Percentiles rank a stretch among this genome's conserved stretches.
These are phyloP conservation scores for Coemansia sp. DNA, from an alignment of 192 early-diverging fungal genomes.

Conservation along the genomic window DNA sequence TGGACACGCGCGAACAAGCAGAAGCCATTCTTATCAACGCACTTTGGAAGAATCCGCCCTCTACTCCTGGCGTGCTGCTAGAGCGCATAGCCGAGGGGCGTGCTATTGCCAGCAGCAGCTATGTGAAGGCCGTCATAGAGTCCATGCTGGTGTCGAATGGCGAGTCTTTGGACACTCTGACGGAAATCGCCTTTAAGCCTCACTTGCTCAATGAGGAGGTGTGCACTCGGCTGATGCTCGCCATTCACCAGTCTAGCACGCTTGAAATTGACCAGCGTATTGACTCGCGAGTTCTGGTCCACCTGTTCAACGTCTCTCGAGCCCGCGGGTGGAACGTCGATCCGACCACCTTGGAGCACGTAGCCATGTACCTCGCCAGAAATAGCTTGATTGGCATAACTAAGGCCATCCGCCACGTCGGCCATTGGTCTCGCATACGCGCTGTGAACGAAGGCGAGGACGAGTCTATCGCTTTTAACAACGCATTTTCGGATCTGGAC, in stretches of 20 bases:
- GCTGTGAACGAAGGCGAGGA: background rate
- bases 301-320: slow-evolving; percentile 13
- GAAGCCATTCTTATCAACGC: slow-evolving; percentile 20
- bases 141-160: background rate
- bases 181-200: slow-evolving; percentile 8
- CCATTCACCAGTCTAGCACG: slow-evolving; percentile 16
- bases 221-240: slow-evolving; percentile 27
- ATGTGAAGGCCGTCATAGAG: slow-evolving; percentile 23
- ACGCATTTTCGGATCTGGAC: background rate
- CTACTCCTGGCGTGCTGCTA: slow-evolving; percentile 12
- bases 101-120: slow-evolving; percentile 17
- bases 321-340: slow-evolving; percentile 22
- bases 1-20: background rate
- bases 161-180: background rate
- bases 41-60: slow-evolving; percentile 12
- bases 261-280: background rate
- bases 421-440: background rate
- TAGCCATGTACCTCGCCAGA: slow-evolving; percentile 24
- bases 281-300: slow-evolving; percentile 10
- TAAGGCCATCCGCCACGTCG: background rate
- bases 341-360: slow-evolving; percentile 7
- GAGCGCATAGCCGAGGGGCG: slow-evolving; percentile 32
- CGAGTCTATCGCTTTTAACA: background rate
- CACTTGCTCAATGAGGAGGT: slow-evolving; percentile 21
- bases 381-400: slow-evolving; percentile 9